A percentile compares a stretch with the other conserved stretches of the same genome.
These are phyloP conservation scores for Candida glucosophila DNA, from an alignment of 1,139 yeast genomes.

Conservation along the genomic window DNA sequence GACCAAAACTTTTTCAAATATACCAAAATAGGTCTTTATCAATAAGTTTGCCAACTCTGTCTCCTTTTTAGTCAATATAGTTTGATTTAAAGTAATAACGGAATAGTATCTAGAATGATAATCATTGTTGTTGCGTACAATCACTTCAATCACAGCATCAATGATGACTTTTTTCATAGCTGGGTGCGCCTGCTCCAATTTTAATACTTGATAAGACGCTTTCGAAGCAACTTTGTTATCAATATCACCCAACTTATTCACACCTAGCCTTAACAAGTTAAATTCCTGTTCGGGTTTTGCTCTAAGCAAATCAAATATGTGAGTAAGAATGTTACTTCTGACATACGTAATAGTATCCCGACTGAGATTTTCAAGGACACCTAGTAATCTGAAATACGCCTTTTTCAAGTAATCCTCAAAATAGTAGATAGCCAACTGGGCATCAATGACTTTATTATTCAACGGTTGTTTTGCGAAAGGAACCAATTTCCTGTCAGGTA, in stretches of 20 bases:
- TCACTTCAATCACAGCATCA: constrained; percentile 71
- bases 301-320: constrained; percentile 70
- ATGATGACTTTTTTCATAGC: constrained; percentile 83
- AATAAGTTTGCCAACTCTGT: constrained; percentile 71
- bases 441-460: constrained; percentile 35
- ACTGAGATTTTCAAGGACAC: constrained; percentile 63
- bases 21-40: constrained; percentile 75
- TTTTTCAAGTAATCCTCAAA: constrained; percentile 86
- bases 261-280: constrained; percentile 78
- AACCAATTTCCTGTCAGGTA: constrained; percentile 77
- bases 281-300: constrained; percentile 96
- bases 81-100: constrained; percentile 82
- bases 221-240: constrained; percentile 89
- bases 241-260: constrained; percentile 87
- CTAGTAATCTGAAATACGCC: constrained; percentile 60
- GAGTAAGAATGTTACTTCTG: constrained; percentile 66
- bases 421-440: constrained; percentile 62
- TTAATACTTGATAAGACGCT: constrained; percentile 72
- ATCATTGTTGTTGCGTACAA: constrained; percentile 69
- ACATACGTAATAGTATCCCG: constrained; percentile 94
- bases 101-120: constrained; percentile 87
- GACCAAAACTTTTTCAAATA: constrained; percentile 75
- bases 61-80: constrained; percentile 74
- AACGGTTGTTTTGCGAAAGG: constrained; percentile 76
- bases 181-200: constrained; percentile 87